Evolutionary conservation across 306 rosid species (phyloP).

Genomic region (Trichosanthes cucumerina): DNA sequence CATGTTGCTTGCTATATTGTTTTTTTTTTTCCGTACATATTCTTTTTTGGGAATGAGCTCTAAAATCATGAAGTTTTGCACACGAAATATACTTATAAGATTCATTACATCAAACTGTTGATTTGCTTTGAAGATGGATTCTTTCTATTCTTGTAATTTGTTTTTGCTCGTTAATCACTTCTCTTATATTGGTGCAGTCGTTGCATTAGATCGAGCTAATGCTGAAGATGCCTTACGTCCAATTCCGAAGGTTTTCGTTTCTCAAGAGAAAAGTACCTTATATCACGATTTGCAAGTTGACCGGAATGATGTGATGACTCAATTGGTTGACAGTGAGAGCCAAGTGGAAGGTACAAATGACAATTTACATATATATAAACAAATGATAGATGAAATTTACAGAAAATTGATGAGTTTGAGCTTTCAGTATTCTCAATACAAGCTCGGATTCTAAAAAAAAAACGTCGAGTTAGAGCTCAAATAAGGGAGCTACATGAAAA

Average conservation of each 20-base stretch:
- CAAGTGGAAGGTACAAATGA: slow-evolving; percentile 14
- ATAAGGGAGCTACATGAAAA: background rate
- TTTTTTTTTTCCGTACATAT: background rate
- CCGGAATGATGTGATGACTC: slow-evolving; percentile 22
- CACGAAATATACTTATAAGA: background rate
- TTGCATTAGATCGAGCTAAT: slow-evolving; percentile 81
- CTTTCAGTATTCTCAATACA: too few relatives aligned
- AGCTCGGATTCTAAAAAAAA: too few relatives aligned
- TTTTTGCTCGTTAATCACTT: slow-evolving; percentile 21
- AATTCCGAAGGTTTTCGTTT: slow-evolving; percentile 60
- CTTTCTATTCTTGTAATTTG: background rate
- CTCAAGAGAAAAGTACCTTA: slow-evolving; percentile 28
- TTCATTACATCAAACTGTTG: background rate
- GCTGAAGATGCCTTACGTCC: slow-evolving; percentile 88
- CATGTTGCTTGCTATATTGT: background rate
- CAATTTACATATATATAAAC: background rate
- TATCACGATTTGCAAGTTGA: slow-evolving; percentile 23
- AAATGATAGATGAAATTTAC: background rate
- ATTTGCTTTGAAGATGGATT: background rate
- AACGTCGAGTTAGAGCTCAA: background rate
- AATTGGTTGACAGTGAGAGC: slow-evolving; percentile 21
- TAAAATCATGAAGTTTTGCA: background rate
- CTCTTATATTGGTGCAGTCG: slow-evolving; percentile 41
- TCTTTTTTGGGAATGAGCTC: background rate
- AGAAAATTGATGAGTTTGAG: background rate